A percentile compares a stretch with the other conserved stretches of the same genome.
These are phyloP conservation scores for Aureobasidium sp. DNA, from an alignment of 2,329 filamentous ascomycete species.

Conservation along the genomic window DNA sequence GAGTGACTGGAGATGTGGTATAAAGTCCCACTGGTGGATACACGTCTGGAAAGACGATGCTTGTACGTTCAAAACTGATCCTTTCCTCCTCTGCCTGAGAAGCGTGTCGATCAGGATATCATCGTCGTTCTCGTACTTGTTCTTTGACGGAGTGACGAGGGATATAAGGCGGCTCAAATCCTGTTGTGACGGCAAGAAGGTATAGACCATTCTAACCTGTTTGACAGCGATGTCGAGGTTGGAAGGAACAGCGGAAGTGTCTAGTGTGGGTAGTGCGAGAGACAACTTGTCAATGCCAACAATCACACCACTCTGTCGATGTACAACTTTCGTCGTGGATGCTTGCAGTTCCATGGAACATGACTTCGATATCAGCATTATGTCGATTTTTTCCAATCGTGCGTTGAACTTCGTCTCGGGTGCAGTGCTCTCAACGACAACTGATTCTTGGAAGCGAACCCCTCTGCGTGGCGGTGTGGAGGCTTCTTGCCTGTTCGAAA, in stretches of 20 bases:
- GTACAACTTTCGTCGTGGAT: slow-evolving; percentile 73
- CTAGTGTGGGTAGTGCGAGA: slow-evolving; percentile 56
- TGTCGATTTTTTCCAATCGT: slow-evolving; percentile 65
- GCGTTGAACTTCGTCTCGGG: slow-evolving; percentile 58
- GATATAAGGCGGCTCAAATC: slow-evolving; percentile 78
- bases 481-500: slow-evolving; percentile 24
- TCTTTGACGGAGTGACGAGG: slow-evolving; percentile 82
- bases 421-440: slow-evolving; percentile 24
- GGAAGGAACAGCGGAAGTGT: slow-evolving; percentile 39
- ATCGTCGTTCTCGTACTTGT: slow-evolving; percentile 81
- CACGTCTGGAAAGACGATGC: slow-evolving; percentile 56
- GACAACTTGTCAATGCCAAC: slow-evolving; percentile 66
- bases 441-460: slow-evolving; percentile 48
- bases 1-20: slow-evolving; percentile 61
- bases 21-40: slow-evolving; percentile 54
- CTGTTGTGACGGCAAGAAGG: slow-evolving; percentile 62
- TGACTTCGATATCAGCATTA: slow-evolving; percentile 68
- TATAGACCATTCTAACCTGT: slow-evolving; percentile 64
- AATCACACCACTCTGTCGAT: slow-evolving; percentile 62
- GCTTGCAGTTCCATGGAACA: slow-evolving; percentile 68
- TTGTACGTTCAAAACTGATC: slow-evolving; percentile 66
- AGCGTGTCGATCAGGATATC: slow-evolving; percentile 94
- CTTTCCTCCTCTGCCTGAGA: slow-evolving; percentile 76
- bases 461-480: slow-evolving; percentile 34
- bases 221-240: slow-evolving; percentile 45